Evolutionary conservation across 2,329 filamentous ascomycete genomes (phyloP).

Genomic region (Ilyonectria destructans): DNA sequence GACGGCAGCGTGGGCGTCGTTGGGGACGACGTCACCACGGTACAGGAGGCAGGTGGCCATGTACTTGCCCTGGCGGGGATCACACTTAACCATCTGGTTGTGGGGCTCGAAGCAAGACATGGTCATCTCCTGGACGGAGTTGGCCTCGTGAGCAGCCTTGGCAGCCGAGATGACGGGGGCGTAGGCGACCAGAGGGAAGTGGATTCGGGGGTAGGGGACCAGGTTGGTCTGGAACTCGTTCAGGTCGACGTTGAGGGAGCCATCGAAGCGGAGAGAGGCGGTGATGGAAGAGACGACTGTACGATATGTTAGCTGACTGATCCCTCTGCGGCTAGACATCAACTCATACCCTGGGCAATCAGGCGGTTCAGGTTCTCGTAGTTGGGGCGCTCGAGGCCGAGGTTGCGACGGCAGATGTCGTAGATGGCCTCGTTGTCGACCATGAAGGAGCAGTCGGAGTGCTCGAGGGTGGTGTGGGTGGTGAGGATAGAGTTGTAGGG

Average conservation of each 20-base stretch:
- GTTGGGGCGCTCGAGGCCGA: slow-evolving; percentile 97
- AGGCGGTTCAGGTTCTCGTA: slow-evolving; percentile 99
- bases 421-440: slow-evolving; percentile 99
- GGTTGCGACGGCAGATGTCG: slow-evolving; percentile 98
- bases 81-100: slow-evolving; percentile 99
- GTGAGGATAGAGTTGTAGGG: slow-evolving; percentile 99
- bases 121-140: slow-evolving; percentile 98
- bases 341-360: slow-evolving; percentile 87
- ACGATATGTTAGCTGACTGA: slow-evolving; percentile 41
- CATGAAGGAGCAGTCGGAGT: slow-evolving; percentile 99
- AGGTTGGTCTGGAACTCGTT: slow-evolving; percentile 99
- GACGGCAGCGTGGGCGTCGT: slow-evolving; percentile 93
- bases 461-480: slow-evolving; percentile 98
- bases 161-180: slow-evolving; percentile 93
- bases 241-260: slow-evolving; percentile 98
- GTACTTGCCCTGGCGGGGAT: slow-evolving; percentile 99
- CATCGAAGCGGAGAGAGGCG: slow-evolving; percentile 97
- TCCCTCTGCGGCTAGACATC: neutral
- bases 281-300: slow-evolving; percentile 98
- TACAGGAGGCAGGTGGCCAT: slow-evolving; percentile 99
- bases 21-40: slow-evolving; percentile 97
- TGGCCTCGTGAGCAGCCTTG: slow-evolving; percentile 97
- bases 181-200: slow-evolving; percentile 99
- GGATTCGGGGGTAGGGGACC: slow-evolving; percentile 98
- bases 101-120: slow-evolving; percentile 99